Percentiles rank a stretch among this genome's conserved stretches.
Conservation (phyloP, 257 asterid species). For the Schizonepeta tenuifolia region DNA sequence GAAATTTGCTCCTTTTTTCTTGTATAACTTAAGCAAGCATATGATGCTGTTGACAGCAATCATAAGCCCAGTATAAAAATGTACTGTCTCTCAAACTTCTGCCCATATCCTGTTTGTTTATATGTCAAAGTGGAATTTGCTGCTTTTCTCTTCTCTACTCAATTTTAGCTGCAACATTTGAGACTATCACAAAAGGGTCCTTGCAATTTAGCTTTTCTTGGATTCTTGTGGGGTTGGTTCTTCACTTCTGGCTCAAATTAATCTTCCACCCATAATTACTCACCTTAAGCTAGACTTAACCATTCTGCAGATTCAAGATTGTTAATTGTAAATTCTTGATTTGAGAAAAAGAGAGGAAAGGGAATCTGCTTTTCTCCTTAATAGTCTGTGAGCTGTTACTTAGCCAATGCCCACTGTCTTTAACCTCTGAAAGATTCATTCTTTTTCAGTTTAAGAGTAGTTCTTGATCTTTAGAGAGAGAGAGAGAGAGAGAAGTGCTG, state of each 20-base stretch:
- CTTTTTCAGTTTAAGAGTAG: constrained; percentile 50
- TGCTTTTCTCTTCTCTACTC: constrained; percentile 47
- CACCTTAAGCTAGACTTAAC: constrained; percentile 6
- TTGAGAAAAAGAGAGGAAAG: constrained; percentile 43
- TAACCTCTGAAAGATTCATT: constrained; percentile 72
- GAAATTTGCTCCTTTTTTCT: constrained; percentile 44
- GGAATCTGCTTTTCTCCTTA: constrained; percentile 86
- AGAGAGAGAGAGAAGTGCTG: constrained; percentile 27
- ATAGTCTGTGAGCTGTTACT: constrained; percentile 67
- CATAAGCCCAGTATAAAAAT: constrained; percentile 48
- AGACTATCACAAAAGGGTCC: constrained; percentile 57
- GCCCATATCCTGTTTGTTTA: constrained; percentile 46
- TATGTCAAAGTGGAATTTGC: constrained; percentile 44
- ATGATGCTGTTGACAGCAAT: constrained; percentile 55
- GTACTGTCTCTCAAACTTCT: constrained; percentile 37
- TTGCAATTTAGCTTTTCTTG: constrained; percentile 47
- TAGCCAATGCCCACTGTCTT: constrained; percentile 63
- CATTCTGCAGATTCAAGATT: constrained; percentile 26
- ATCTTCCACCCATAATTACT: constrained; percentile 38
- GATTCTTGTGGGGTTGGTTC: constrained; percentile 53
- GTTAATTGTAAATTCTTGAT: constrained; percentile 22
- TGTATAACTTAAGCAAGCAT: constrained; percentile 57
- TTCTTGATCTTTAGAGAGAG: constrained; percentile 39
- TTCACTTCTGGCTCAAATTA: constrained; percentile 43
- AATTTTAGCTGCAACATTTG: constrained; percentile 49